Conservation (phyloP, 2,329 filamentous ascomycete species). For the Alternaria dauci region DNA sequence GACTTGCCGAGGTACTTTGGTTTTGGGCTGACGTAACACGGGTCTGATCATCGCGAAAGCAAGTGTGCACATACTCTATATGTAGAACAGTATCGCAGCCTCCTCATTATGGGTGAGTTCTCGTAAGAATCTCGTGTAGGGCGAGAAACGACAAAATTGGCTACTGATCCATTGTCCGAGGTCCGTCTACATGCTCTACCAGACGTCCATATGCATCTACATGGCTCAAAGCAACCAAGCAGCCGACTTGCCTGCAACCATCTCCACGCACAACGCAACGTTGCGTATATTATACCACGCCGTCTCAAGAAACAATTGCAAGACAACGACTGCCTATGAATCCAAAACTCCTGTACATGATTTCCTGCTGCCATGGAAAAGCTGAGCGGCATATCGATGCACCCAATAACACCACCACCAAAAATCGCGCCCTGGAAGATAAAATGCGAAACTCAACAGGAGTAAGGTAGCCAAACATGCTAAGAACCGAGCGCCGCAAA, state of each 20-base stretch:
- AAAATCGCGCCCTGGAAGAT: background rate
- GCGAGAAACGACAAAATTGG: too few species aligned
- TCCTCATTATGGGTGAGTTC: too few species aligned
- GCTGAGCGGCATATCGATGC: background rate
- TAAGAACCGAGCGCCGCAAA: too few species aligned
- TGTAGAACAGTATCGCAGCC: background rate
- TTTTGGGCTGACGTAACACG: background rate
- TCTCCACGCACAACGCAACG: background rate
- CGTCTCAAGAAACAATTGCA: background rate
- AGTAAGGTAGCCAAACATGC: background rate
- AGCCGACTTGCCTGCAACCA: background rate
- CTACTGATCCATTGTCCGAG: background rate
- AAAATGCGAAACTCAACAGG: background rate
- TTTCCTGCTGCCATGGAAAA: background rate
- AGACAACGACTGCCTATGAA: background rate
- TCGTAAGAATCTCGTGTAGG: too few species aligned
- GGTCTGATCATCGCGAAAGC: background rate
- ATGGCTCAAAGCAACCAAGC: background rate
- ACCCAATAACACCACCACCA: background rate
- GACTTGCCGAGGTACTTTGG: constrained; percentile 3
- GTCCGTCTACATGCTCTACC: background rate
- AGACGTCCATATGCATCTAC: background rate
- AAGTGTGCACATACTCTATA: background rate
- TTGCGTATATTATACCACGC: background rate
- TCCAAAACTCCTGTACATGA: background rate